Evolutionary conservation across 768 basidiomycete genomes (phyloP), one percentile per base, ranked within the genome.

Genomic region (Mycena olivaceomarginata): DNA sequence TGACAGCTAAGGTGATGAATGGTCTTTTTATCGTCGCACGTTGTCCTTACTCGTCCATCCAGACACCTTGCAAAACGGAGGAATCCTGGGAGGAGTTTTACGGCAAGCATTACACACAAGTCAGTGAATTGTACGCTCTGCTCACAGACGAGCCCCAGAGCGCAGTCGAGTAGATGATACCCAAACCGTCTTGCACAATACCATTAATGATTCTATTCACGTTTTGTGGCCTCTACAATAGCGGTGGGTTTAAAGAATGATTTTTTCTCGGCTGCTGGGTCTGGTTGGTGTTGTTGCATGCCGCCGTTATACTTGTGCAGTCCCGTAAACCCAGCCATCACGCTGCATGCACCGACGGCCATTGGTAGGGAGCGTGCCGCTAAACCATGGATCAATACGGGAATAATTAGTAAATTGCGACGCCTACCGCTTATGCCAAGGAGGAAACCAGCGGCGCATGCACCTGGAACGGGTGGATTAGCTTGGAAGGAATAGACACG

Each of bases 361-460:
- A 94, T 88, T 8, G 97, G 97, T 79, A 98, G 81, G 43, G 97
- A 98, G 76, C 95, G 94, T 69, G 92, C 97, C 98, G 79, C 11
- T 70, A 31, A n/a, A 22, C 72, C 3, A 78, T 65, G 69, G 56
- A 31, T 79, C 20, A 66, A 70, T 18, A 60, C 16, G 57, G 46
- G 20, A 46, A 16, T n/a, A 20, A 25, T 45, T 13, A 6, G 20
- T 59, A 13, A 45, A 67, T 37, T 43, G 31, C 4, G 57, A 31
- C 13, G 86, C 91, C 53, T 81, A 97, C 96, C 91, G 88, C 96
- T 91, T 72, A 98, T 85, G 69, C 97, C 97, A 41, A 96, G 96
- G 77, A 98, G 86, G 86, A 98, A 97, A 62, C 97, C 97, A 67
- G 97, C 97, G 64, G 97, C 97, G 87, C 97, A 98, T 72, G 95